phyloP scores from a whole-genome alignment of 371 early-diverging fungal species.

The Encephalitozoon hellem region DNA sequence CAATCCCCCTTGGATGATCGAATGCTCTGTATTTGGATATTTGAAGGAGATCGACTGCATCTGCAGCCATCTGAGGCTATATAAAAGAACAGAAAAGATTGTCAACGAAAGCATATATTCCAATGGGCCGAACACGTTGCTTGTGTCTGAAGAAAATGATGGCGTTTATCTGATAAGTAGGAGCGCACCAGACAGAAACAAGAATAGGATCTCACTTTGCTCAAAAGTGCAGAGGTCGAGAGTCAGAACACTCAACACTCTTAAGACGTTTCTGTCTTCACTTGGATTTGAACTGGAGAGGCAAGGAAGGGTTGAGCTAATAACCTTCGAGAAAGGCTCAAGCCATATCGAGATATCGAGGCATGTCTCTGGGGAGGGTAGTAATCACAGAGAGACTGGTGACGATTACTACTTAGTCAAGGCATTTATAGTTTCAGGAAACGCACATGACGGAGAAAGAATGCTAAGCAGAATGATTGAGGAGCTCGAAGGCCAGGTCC shows the following conservation, averaged over 20 bases:
- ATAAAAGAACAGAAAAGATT: not conserved
- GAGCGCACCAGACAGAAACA: not conserved
- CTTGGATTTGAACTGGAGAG: not conserved
- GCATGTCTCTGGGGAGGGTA: not conserved
- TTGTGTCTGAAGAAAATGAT: not conserved
- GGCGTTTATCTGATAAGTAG: not conserved
- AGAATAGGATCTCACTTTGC: not conserved
- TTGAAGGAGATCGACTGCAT: not conserved
- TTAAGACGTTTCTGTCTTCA: not conserved
- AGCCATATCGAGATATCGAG: not conserved
- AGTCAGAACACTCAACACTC: not conserved
- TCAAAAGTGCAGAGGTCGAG: not conserved
- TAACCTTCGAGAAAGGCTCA: not conserved
- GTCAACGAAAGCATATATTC: not conserved
- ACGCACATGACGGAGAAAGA: not conserved
- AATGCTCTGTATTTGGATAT: conserved; percentile 1
- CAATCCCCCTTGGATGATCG: not conserved
- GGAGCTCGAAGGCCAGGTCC: conserved; percentile 1
- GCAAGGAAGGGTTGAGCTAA: not conserved
- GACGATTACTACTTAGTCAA: not conserved
- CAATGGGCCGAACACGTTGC: not conserved
- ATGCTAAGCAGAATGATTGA: not conserved
- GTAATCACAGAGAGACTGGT: not conserved
- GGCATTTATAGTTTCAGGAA: not conserved
- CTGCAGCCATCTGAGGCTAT: not conserved